Evolutionary conservation across 805 yeast genomes (phyloP).

Genomic region (Candida corydali): DNA sequence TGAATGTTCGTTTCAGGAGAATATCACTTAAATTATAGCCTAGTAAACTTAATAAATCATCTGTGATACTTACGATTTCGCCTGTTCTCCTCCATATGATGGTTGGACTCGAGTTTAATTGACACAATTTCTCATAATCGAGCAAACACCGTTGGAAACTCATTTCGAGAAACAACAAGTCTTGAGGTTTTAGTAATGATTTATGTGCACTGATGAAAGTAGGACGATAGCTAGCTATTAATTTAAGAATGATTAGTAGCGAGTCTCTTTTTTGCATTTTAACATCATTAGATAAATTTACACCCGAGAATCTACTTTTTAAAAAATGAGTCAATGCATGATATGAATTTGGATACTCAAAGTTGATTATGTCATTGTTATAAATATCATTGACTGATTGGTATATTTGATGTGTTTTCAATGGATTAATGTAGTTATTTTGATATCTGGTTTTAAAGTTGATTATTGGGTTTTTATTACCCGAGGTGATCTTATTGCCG

Average conservation of each 20-base stretch:
- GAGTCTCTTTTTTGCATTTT: conserved; percentile 27
- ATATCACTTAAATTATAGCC: conserved; percentile 59
- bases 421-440: conserved; percentile 50
- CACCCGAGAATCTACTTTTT: conserved; percentile 53
- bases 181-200: conserved; percentile 62
- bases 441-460: conserved; percentile 7
- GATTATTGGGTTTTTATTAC: conserved; percentile 9
- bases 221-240: conserved; percentile 66
- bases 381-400: conserved; percentile 49
- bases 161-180: conserved; percentile 51
- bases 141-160: conserved; percentile 40
- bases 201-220: conserved; percentile 75
- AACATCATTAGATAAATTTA: conserved; percentile 30
- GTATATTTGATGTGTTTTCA: conserved; percentile 53
- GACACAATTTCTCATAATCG: conserved; percentile 41
- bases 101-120: conserved; percentile 69
- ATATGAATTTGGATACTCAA: conserved; percentile 60
- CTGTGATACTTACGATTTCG: conserved; percentile 74
- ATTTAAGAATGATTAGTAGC: conserved; percentile 44
- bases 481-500: conserved; percentile 1
- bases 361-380: conserved; percentile 44
- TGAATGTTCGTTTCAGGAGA: conserved; percentile 56
- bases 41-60: conserved; percentile 67
- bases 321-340: conserved; percentile 56
- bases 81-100: conserved; percentile 86